Evolutionary conservation across 108 stramenopile species (phyloP).

Genomic region (Aurantiochytrium sp.): DNA sequence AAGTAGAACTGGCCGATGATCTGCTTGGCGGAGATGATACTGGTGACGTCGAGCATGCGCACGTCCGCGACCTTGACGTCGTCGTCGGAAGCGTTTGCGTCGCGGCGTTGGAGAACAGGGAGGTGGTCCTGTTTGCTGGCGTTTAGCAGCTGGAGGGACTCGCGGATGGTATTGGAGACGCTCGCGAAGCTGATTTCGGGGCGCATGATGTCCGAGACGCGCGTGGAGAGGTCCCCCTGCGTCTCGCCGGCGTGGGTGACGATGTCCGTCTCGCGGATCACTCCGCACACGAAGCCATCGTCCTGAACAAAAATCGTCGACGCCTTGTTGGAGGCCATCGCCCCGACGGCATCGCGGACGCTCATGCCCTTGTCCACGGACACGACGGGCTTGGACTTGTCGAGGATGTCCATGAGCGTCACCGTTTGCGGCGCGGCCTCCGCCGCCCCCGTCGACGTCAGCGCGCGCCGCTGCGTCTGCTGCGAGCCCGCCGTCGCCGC

Average conservation of each 20-base stretch:
- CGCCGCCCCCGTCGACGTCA: background rate
- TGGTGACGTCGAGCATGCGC: background rate
- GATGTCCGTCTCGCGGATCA: background rate
- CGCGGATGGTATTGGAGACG: background rate
- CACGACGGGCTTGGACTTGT: background rate
- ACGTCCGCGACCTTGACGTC: background rate
- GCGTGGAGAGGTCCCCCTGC: background rate
- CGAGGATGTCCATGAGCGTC: background rate
- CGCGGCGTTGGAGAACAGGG: background rate
- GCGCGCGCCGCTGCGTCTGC: too few species aligned
- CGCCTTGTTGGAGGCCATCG: background rate
- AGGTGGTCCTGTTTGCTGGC: conserved; percentile 3
- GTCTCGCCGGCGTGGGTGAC: background rate
- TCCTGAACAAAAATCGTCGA: conserved; percentile 4
- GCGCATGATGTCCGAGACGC: background rate
- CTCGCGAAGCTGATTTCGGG: background rate
- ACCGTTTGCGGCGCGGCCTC: background rate
- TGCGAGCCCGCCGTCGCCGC: too few species aligned
- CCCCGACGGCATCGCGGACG: background rate
- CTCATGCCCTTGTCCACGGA: background rate
- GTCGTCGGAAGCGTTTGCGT: background rate
- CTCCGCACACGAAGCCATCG: background rate
- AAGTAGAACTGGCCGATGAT: background rate
- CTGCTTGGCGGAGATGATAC: conserved; percentile 11
- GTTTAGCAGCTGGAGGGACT: conserved; percentile 5